Evolutionary conservation across 768 basidiomycete species (phyloP), one percentile per base, ranked within the genome.

Genomic region (Leccinum incarnatum): DNA sequence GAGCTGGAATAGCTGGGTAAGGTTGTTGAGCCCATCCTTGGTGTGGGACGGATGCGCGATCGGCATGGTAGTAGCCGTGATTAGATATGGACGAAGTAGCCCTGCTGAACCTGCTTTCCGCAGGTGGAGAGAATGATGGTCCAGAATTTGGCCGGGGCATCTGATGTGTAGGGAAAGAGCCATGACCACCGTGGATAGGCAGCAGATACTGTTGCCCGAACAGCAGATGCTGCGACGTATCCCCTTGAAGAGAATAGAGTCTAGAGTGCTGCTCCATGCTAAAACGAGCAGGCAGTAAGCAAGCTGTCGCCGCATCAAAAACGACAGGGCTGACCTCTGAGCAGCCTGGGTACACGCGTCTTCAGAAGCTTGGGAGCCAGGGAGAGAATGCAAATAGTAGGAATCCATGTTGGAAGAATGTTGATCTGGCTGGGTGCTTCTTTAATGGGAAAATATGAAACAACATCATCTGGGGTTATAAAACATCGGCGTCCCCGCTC

Each of bases 381-480:
- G 34, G 27, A 21, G 30, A 5, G 45, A 58, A 60, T 56, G 57
- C 54, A 51, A 58, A 65, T 64, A 49, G 55, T 48, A 53, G 54
- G 61, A 30, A 45, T 54, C 7, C 67, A 69, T 69, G 51, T 50
- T 30, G 66, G 53, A 62, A 51, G 59, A 62, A 60, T 52, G 53
- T 49, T 55, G 48, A 57, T 42, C 55, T 55, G 58, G 54, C 55
- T 55, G 58, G 56, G 47, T 53, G 62, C 63, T 63, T 62, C 61
- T 62, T 58, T 66, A 67, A 69, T 66, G 62, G 59, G 49, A 53
- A 61, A 53, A 30, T 37, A 55, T 66, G 58, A 59, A 59, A 34
- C 37, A 54, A 54, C 37, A 57, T 59, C 58, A 53, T 34, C 54
- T 29, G 58, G 54, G 59, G 50, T 51, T 68, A 68, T 70, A 63